Evolutionary conservation across 345 rosid genomes (phyloP).

Genomic region (Balakata baccata): DNA sequence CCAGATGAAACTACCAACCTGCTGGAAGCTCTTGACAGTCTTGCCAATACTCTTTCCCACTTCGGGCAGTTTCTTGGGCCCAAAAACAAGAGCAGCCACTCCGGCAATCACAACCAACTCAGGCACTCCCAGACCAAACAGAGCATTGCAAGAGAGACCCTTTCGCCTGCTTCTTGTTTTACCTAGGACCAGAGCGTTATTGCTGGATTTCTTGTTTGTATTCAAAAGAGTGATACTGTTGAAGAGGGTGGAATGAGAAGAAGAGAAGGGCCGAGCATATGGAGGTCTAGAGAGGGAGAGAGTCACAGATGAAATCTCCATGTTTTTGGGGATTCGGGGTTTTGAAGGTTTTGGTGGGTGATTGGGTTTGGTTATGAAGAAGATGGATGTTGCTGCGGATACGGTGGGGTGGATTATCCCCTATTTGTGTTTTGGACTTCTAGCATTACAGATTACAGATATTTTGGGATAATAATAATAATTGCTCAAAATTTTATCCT

Average conservation of each 20-base stretch:
- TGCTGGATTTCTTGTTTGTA: conserved; percentile 17
- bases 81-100: conserved; percentile 83
- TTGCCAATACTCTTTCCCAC: conserved; percentile 91
- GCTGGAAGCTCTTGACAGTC: conserved; percentile 91
- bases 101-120: conserved; percentile 96
- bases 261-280: conserved; percentile 40
- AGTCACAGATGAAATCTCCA: conserved; percentile 60
- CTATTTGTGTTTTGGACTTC: not conserved
- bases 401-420: not conserved
- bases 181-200: conserved; percentile 35
- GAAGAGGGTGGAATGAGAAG: conserved; percentile 52
- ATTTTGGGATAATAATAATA: not conserved
- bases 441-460: not conserved
- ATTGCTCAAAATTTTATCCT: not conserved
- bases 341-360: conserved; percentile 14
- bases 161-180: conserved; percentile 42
- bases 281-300: conserved; percentile 39
- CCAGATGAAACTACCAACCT: conserved; percentile 57
- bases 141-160: conserved; percentile 62
- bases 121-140: conserved; percentile 93
- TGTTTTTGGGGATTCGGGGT: conserved; percentile 23
- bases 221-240: conserved; percentile 12
- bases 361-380: conserved; percentile 5
- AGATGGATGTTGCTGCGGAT: not conserved
- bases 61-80: conserved; percentile 95